A percentile compares a stretch with the other conserved stretches of the same genome.
Evolutionary conservation across 2,329 filamentous ascomycete species (phyloP).

Genomic region (Colletotrichum ledebouriae): DNA sequence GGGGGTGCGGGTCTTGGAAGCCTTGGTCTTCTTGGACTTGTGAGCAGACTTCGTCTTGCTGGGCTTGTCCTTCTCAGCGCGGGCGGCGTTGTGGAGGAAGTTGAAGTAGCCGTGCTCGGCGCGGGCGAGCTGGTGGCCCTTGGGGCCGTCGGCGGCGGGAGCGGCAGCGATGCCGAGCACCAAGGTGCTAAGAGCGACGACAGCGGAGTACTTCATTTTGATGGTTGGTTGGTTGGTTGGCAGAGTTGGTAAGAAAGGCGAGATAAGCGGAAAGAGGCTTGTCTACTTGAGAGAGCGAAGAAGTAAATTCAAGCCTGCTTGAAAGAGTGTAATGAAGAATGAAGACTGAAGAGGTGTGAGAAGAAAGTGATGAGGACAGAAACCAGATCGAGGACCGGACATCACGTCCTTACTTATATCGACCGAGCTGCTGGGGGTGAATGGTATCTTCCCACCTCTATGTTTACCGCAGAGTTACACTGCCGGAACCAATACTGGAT

Average conservation of each 20-base stretch:
- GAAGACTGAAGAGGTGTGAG: conserved; percentile 8
- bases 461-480: conserved; percentile 10
- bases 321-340: conserved; percentile 35
- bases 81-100: conserved; percentile 34
- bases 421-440: neutral
- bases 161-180: conserved; percentile 38
- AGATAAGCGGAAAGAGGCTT: conserved; percentile 9
- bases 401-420: conserved; percentile 37
- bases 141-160: conserved; percentile 20
- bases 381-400: neutral
- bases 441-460: conserved; percentile 5
- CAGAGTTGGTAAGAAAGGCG: neutral
- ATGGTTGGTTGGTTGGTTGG: neutral
- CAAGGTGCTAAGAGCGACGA: conserved; percentile 33
- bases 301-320: conserved; percentile 41
- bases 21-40: conserved; percentile 25
- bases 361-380: conserved; percentile 12
- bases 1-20: conserved; percentile 23
- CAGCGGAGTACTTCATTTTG: conserved; percentile 38
- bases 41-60: conserved; percentile 33
- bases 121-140: conserved; percentile 27
- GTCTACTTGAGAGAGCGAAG: conserved; percentile 32
- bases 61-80: conserved; percentile 28
- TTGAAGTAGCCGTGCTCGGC: conserved; percentile 38
- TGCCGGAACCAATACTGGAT: conserved; percentile 4